Evolutionary conservation across 805 yeast genomes (phyloP), one percentile per base, ranked within the genome.

Genomic region (Myxozyma neotropica): DNA sequence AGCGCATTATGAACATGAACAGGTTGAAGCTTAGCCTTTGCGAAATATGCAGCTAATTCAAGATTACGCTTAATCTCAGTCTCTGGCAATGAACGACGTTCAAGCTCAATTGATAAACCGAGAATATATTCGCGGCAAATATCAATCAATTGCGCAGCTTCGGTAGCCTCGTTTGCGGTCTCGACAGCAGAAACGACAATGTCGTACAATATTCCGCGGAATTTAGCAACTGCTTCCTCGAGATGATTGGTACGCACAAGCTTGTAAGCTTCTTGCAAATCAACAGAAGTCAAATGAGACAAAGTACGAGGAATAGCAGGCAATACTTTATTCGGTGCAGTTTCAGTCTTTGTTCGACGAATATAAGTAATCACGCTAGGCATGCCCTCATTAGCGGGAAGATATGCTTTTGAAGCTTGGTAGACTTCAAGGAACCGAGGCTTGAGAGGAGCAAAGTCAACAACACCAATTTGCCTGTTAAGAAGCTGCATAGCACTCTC

Each of bases 11-110:
- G 83, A 60, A 87, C 83, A 74, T 94, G 99, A 6, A 87, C 86
- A 36, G 88, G 85, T 65, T 87, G 89, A 68, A 94, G 81, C 65
- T 87, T 83, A 27, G 92, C 86, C 71, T 83, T 85, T 13, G 99
- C 90, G 79, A 94, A 95, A 75, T 93, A 93, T 0, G 98, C 95
- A 4, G 99, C 98, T 67, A 94, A 78, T 74, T 94, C 98, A 71
- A 94, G 80, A 74, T 90, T 92, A 64, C 98, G 87, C 74, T 90
- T 87, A 56, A 87, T 78, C n/a, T 59, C 67, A 12, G 68, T 62
- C 10, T 85, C 79, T 33, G 87, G 89, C 59, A 95, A 75, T 10
- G 87, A 72, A 75, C 98, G 90, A 75, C 99, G 92, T 57, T 82
- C 82, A 65, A 93, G 80, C 75, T 94, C 99, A 64, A 94, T 89